phyloP scores from a whole-genome alignment of 2,329 filamentous ascomycete species.

The Sporothrix variecibatus region DNA sequence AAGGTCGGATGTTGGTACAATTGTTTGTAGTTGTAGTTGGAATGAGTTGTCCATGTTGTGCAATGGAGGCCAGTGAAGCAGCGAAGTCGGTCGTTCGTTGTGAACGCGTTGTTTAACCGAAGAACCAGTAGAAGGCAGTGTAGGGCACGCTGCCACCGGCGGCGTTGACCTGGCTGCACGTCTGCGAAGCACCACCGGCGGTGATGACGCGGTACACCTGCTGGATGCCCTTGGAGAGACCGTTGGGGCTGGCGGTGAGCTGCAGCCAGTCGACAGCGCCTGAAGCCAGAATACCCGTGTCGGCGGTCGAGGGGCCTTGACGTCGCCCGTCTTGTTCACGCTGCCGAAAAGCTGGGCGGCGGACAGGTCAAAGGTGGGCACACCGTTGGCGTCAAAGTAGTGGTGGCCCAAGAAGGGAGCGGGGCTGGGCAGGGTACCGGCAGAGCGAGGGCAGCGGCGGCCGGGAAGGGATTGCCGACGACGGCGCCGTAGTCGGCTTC shows the following conservation, averaged over 20 bases:
- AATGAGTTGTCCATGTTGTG: not conserved
- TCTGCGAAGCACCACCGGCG: constrained; percentile 50
- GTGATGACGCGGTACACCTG: constrained; percentile 58
- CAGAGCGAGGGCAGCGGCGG: constrained; percentile 43
- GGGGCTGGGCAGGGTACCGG: constrained; percentile 33
- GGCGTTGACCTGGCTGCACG: constrained; percentile 44
- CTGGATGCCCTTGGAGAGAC: constrained; percentile 40
- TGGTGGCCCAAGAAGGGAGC: constrained; percentile 62
- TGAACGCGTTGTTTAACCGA: constrained; percentile 36
- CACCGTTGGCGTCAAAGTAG: constrained; percentile 59
- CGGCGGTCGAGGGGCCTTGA: constrained; percentile 52
- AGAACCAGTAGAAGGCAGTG: constrained; percentile 62
- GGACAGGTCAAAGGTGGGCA: constrained; percentile 62
- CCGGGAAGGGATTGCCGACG: constrained; percentile 49
- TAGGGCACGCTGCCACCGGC: constrained; percentile 56
- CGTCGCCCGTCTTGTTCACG: constrained; percentile 50
- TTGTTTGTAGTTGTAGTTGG: not conserved
- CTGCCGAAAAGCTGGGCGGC: constrained; percentile 45
- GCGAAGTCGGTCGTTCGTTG: not conserved
- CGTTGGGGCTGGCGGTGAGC: constrained; percentile 41
- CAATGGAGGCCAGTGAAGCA: not conserved
- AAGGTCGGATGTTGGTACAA: not conserved
- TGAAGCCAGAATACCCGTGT: constrained; percentile 49
- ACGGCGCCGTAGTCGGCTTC: constrained; percentile 45
- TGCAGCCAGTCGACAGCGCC: constrained; percentile 59